Conservation (phyloP, 2,329 filamentous ascomycete species). For the Sphaerulina populicola region DNA sequence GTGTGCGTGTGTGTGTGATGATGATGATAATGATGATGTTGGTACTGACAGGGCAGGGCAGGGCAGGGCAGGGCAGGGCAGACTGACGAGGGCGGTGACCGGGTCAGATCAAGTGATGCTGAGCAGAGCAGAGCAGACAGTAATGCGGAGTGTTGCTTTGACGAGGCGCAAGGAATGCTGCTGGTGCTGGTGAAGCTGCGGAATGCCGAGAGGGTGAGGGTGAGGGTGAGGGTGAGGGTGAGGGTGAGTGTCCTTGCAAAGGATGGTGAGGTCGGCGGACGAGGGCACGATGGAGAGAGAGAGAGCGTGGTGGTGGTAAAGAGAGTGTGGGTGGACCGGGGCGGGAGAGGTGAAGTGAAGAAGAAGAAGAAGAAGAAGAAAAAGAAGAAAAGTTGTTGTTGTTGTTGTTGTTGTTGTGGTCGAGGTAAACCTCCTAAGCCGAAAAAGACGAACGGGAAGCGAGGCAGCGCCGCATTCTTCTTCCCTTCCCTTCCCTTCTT, state of each 20-base stretch:
- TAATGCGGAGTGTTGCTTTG: constrained; percentile 10
- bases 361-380: no score
- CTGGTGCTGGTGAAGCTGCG: background rate
- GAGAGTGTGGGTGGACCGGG: background rate
- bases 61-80: background rate
- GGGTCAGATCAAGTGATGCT: constrained; percentile 9
- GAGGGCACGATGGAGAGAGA: background rate
- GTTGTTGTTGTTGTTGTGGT: no score
- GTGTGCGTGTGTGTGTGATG: no score
- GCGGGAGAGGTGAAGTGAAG: background rate
- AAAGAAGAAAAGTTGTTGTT: no score
- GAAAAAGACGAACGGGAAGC: no score
- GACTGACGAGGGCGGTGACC: constrained; percentile 8
- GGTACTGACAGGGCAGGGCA: no score
- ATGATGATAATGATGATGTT: background rate
- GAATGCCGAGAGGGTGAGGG: no score
- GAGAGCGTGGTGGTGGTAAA: background rate
- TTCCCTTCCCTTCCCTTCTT: no score
- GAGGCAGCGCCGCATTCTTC: no score
- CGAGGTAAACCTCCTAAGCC: background rate
- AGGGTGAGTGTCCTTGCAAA: no score
- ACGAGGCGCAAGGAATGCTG: constrained; percentile 11
- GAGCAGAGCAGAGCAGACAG: constrained; percentile 2
- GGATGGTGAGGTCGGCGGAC: background rate
- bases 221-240: no score